Conservation (phyloP, 495 filamentous ascomycete genomes). For the Cercophora samala region DNA sequence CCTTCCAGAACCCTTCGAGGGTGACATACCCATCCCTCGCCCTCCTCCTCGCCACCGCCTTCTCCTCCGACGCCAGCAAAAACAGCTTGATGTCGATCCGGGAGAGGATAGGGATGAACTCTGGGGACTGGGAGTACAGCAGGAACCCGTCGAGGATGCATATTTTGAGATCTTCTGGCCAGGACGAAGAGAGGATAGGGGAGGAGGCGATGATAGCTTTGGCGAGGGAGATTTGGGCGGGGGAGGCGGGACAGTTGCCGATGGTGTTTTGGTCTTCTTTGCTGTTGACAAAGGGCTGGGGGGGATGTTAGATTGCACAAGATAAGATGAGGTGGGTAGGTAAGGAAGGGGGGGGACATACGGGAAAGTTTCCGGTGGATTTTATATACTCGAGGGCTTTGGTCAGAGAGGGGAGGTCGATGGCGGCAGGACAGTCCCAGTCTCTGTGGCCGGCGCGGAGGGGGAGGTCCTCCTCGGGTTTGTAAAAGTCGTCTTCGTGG, state of each 20-base stretch:
- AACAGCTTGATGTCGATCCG: conserved; percentile 74
- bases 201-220: conserved; percentile 66
- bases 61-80: conserved; percentile 57
- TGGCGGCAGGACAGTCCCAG: conserved; percentile 79
- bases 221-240: conserved; percentile 49
- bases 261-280: conserved; percentile 75
- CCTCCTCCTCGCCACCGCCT: conserved; percentile 65
- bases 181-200: conserved; percentile 20
- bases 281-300: conserved; percentile 55
- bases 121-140: conserved; percentile 54
- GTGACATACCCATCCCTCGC: conserved; percentile 82
- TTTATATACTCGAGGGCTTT: conserved; percentile 61
- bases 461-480: conserved; percentile 62
- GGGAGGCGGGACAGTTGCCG: conserved; percentile 46
- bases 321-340: conserved; percentile 6
- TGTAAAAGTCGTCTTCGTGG: conserved; percentile 93
- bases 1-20: conserved; percentile 85
- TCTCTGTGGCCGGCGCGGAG: conserved; percentile 58
- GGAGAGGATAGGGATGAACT: conserved; percentile 42
- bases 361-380: conserved; percentile 60
- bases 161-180: conserved; percentile 23
- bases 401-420: conserved; percentile 64
- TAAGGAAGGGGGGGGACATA: conserved; percentile 29
- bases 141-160: conserved; percentile 82
- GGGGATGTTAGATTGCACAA: not conserved